Conservation (phyloP, 1,284 basidiomycete species). For the Austroboletus novae-zelandiae region DNA sequence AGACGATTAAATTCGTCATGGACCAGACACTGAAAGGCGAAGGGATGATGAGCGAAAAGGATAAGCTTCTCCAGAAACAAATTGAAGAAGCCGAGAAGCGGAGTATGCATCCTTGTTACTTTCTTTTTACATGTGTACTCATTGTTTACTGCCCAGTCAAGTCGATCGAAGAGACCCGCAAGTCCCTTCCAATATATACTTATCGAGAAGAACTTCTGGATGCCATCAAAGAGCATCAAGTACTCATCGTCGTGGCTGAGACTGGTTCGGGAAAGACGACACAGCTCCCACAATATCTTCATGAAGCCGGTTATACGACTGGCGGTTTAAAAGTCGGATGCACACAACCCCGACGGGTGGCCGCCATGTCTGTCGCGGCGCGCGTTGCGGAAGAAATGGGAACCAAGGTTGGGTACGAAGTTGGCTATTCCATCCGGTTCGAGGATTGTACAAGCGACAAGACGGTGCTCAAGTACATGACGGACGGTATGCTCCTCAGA, state of each 20-base stretch:
- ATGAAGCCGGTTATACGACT: slow-evolving; percentile 94
- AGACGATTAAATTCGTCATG: slow-evolving; percentile 95
- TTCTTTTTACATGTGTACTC: slow-evolving; percentile 1
- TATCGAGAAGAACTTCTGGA: slow-evolving; percentile 86
- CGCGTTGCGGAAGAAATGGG: slow-evolving; percentile 99
- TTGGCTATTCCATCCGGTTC: slow-evolving; percentile 98
- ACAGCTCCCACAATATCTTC: slow-evolving; percentile 96
- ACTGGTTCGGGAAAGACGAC: slow-evolving; percentile 98
- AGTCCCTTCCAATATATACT: slow-evolving; percentile 86
- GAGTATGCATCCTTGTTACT: slow-evolving; percentile 49
- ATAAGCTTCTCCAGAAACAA: slow-evolving; percentile 82
- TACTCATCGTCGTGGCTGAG: slow-evolving; percentile 90
- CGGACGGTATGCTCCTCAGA: slow-evolving; percentile 95
- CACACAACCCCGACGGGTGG: slow-evolving; percentile 97
- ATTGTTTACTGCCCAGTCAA: slow-evolving; percentile 51
- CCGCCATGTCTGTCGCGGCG: slow-evolving; percentile 98
- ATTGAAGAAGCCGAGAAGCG: slow-evolving; percentile 91
- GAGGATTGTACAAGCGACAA: slow-evolving; percentile 99
- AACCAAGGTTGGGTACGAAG: slow-evolving; percentile 92
- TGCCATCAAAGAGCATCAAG: slow-evolving; percentile 89
- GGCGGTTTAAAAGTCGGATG: slow-evolving; percentile 92
- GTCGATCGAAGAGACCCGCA: slow-evolving; percentile 87
- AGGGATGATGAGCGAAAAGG: slow-evolving; percentile 76
- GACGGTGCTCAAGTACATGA: slow-evolving; percentile 98
- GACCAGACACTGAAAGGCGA: slow-evolving; percentile 76